Conservation (phyloP, 2,329 filamentous ascomycete genomes). For the Zymoseptoria brevis region DNA sequence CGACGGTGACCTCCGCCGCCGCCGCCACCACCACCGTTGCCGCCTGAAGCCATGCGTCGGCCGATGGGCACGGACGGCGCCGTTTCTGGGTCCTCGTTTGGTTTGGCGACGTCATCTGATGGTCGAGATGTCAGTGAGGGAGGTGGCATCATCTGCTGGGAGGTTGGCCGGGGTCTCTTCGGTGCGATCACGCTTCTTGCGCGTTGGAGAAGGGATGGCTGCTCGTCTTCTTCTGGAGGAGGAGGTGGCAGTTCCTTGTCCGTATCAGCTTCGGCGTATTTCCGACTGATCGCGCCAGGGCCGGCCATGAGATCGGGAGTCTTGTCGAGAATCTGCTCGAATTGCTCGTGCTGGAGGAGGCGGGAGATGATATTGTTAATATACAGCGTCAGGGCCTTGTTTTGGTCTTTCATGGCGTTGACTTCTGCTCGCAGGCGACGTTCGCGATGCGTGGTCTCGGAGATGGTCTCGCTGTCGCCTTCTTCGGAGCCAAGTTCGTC, state of each 20-base stretch:
- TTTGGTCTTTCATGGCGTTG: conserved; percentile 77
- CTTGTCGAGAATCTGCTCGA: conserved; percentile 85
- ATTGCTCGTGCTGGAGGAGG: conserved; percentile 86
- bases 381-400: conserved; percentile 93
- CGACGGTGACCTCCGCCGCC: conserved; percentile 34
- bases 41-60: conserved; percentile 24
- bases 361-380: conserved; percentile 99
- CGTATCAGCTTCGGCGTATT: conserved; percentile 35
- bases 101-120: conserved; percentile 7
- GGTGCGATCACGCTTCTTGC: conserved; percentile 52
- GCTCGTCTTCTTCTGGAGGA: conserved; percentile 46
- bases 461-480: conserved; percentile 51
- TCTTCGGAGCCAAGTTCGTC: conserved; percentile 73
- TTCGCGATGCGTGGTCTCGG: neutral
- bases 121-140: neutral
- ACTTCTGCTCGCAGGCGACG: conserved; percentile 67
- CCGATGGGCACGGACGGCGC: conserved; percentile 68
- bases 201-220: conserved; percentile 45
- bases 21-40: conserved; percentile 20
- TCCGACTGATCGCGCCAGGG: conserved; percentile 19
- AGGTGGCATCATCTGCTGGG: conserved; percentile 19
- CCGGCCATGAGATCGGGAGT: conserved; percentile 55
- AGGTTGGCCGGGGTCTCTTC: conserved; percentile 27
- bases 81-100: conserved; percentile 57
- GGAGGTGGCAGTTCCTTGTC: conserved; percentile 85